Percentiles rank a stretch among this genome's conserved stretches.
These are phyloP conservation scores for Beauveria sp. DNA, from an alignment of 2,329 filamentous ascomycete species.

Conservation along the genomic window DNA sequence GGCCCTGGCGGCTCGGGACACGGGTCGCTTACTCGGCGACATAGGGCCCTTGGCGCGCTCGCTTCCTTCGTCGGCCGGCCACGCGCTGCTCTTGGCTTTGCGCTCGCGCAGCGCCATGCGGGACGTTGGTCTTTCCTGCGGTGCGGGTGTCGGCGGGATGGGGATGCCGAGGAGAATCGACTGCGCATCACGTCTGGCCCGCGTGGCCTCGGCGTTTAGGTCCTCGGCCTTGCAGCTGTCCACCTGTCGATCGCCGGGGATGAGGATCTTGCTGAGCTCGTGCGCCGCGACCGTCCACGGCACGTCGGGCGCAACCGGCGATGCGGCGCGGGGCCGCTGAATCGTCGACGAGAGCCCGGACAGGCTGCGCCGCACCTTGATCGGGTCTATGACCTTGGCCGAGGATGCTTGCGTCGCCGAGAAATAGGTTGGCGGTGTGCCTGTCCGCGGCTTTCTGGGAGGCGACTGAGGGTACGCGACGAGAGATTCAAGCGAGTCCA, in stretches of 20 bases:
- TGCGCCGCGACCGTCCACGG: slow-evolving; percentile 79
- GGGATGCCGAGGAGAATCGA: slow-evolving; percentile 33
- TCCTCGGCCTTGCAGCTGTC: slow-evolving; percentile 73
- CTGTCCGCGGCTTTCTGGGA: slow-evolving; percentile 46
- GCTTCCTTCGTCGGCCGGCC: background rate
- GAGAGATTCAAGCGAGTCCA: slow-evolving; percentile 62
- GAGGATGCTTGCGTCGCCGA: slow-evolving; percentile 83
- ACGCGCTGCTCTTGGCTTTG: slow-evolving; percentile 43
- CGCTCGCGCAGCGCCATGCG: slow-evolving; percentile 69
- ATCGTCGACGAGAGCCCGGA: slow-evolving; percentile 41
- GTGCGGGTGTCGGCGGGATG: slow-evolving; percentile 19
- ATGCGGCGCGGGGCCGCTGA: slow-evolving; percentile 40
- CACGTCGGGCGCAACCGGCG: slow-evolving; percentile 71
- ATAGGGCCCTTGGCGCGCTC: slow-evolving; percentile 12
- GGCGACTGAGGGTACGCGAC: slow-evolving; percentile 42
- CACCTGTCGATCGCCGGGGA: slow-evolving; percentile 68
- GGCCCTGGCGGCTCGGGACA: slow-evolving; percentile 15
- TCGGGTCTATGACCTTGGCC: slow-evolving; percentile 66
- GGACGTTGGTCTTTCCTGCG: slow-evolving; percentile 37
- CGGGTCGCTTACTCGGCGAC: slow-evolving; percentile 11
- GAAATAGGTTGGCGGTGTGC: slow-evolving; percentile 64
- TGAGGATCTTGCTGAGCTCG: slow-evolving; percentile 74
- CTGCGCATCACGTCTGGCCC: slow-evolving; percentile 58
- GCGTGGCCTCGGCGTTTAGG: slow-evolving; percentile 60
- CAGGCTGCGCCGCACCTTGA: slow-evolving; percentile 56